Evolutionary conservation across 2,329 filamentous ascomycete species (phyloP), one percentile per base, ranked within the genome.

Genomic region (Hymenoscyphus repandus): DNA sequence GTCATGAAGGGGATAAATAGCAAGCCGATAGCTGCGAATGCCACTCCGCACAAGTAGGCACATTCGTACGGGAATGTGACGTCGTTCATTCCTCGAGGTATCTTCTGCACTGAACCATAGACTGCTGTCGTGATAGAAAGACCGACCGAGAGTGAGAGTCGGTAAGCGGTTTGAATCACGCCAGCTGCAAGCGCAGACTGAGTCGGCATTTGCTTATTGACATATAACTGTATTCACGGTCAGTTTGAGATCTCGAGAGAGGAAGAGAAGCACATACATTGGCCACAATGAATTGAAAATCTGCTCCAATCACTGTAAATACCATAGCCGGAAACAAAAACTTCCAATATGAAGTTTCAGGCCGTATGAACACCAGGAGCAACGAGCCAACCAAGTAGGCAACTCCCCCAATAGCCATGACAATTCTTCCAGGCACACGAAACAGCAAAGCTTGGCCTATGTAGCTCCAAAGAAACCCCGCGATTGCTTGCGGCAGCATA

Each of bases 261-360:
- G 43, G 37, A 27, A 27, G 33, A 15, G n/a, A 31, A 34, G 9
- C 12, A 68, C 76, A 58, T 63, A 82, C 78, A 59, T 88, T 87
- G 3, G 79, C 77, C 18, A 87, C 83, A 53, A 86, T 85, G 65
- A 86, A 87, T 51, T 86, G 78, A 32, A 88, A 77, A 61, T 87
- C 85, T 0, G 82, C 82, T 1, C 84, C 84, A 3, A 85, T 69
- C 1, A 86, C 83, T 18, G 77, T 75, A 22, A 87, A 65, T 13
- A 82, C 66, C 36, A 86, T 66, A 0, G 75, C 75, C 0, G 83
- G 81, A 62, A 87, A 87, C 5, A 78, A 73, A 53, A 84, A 80
- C 0, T 76, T 76, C 83, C 83, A 88, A 63, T 87, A 87, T 15
- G 70, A 74, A 49, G 74, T 75, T 9, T 76, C 71, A 1, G 73